These are phyloP conservation scores for Lyophyllum shimeji DNA, from an alignment of 768 basidiomycete genomes.

Conservation along the genomic window DNA sequence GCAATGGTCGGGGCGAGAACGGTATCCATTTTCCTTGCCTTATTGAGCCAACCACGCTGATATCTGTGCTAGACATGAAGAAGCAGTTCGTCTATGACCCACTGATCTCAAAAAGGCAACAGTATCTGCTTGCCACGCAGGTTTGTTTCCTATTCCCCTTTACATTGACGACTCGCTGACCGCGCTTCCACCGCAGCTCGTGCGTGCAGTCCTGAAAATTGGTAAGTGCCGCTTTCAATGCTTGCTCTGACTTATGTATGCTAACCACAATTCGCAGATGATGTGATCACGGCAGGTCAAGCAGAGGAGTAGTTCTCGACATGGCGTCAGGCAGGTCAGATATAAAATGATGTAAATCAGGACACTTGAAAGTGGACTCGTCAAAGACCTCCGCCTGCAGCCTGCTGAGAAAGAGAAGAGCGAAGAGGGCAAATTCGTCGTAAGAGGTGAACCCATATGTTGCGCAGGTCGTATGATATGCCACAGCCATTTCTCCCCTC, in stretches of 20 bases:
- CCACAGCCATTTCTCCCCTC: too few species aligned
- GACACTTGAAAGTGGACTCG: background rate
- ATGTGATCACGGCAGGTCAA: conserved; percentile 19
- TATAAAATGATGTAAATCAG: conserved; percentile 1
- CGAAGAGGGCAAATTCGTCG: too few species aligned
- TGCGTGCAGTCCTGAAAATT: conserved; percentile 86
- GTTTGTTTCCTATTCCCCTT: conserved; percentile 36
- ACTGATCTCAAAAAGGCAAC: conserved; percentile 94
- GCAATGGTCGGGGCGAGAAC: conserved; percentile 80
- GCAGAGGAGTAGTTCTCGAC: conserved; percentile 14
- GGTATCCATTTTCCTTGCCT: conserved; percentile 45
- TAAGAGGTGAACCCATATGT: too few species aligned
- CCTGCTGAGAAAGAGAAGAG: too few species aligned
- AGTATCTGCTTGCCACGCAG: conserved; percentile 96
- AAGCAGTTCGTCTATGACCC: conserved; percentile 97
- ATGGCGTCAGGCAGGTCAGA: background rate
- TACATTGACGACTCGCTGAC: conserved; percentile 5
- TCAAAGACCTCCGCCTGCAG: too few species aligned
- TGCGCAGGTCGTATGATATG: too few species aligned
- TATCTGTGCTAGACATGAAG: conserved; percentile 81
- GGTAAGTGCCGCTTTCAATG: conserved; percentile 42
- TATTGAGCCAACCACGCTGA: background rate
- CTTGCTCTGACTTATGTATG: background rate
- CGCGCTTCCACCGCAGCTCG: conserved; percentile 46
- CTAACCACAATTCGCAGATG: conserved; percentile 9